Conservation (phyloP, 371 early-diverging fungal species). For the Saksenaea vasiformis region DNA sequence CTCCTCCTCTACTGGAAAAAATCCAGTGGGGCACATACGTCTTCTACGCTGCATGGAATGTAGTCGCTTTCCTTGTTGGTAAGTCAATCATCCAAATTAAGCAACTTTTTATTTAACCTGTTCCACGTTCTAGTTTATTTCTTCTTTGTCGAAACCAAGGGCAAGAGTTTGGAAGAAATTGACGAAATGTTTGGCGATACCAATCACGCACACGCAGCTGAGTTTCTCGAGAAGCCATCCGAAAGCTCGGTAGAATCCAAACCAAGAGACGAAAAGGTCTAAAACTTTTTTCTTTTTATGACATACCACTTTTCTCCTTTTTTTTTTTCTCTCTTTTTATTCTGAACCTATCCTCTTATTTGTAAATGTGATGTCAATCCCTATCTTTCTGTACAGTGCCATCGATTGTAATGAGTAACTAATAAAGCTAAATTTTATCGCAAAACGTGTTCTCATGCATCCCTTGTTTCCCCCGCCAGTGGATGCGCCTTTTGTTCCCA, state of each 20-base stretch:
- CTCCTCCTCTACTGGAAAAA: constrained; percentile 38
- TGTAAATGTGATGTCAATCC: background rate
- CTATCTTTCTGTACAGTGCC: background rate
- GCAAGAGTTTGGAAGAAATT: constrained; percentile 51
- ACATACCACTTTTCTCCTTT: background rate
- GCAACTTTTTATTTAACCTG: background rate
- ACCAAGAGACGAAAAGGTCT: constrained; percentile 3
- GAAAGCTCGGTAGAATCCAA: constrained; percentile 1
- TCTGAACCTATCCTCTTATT: constrained; percentile 1
- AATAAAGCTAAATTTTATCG: too few relatives aligned
- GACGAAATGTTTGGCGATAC: constrained; percentile 47
- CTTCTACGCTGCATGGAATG: constrained; percentile 44
- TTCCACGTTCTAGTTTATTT: constrained; percentile 16
- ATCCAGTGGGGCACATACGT: constrained; percentile 64
- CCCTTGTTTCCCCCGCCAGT: too few relatives aligned
- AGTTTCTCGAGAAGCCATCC: background rate
- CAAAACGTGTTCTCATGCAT: too few relatives aligned
- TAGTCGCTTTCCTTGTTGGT: constrained; percentile 33
- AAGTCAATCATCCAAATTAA: constrained; percentile 3
- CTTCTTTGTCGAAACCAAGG: constrained; percentile 53
- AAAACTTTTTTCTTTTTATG: background rate
- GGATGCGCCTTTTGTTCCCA: too few relatives aligned
- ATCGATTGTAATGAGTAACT: background rate
- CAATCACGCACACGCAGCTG: constrained; percentile 4
- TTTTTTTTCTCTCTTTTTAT: background rate